Conservation (phyloP, 1,284 basidiomycete species). For the Irpex sp. region DNA sequence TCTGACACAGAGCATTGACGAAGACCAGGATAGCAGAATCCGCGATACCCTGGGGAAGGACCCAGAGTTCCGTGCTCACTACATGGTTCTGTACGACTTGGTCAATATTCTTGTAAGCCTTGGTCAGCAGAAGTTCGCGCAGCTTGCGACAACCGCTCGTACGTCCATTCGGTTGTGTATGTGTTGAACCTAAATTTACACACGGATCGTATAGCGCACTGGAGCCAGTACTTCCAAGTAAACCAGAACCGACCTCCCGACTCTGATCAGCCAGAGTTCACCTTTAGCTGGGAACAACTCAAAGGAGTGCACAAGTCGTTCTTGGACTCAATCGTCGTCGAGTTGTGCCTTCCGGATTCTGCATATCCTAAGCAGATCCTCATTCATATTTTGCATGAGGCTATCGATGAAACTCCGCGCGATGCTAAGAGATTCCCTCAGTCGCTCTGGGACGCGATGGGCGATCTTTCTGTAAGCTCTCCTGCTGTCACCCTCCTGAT, state of each 20-base stretch:
- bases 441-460: constrained; percentile 71
- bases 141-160: constrained; percentile 65
- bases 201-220: constrained; percentile 48
- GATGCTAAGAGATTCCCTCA: constrained; percentile 74
- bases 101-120: constrained; percentile 54
- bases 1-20: constrained; percentile 49
- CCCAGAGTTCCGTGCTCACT: constrained; percentile 47
- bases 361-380: constrained; percentile 61
- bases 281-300: constrained; percentile 60
- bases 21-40: constrained; percentile 49
- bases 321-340: constrained; percentile 75
- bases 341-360: constrained; percentile 67
- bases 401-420: constrained; percentile 62
- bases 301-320: constrained; percentile 66
- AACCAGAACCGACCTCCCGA: constrained; percentile 29
- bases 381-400: constrained; percentile 62
- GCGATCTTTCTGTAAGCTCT: constrained; percentile 63
- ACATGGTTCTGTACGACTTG: constrained; percentile 62
- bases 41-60: constrained; percentile 49
- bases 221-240: constrained; percentile 60
- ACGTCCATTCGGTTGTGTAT: constrained; percentile 21
- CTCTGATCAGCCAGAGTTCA: constrained; percentile 40
- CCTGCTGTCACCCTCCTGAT: background rate
- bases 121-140: constrained; percentile 57
- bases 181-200: constrained; percentile 2